Evolutionary conservation across 495 filamentous ascomycete species (phyloP).

Genomic region (Echria macrotheca): DNA sequence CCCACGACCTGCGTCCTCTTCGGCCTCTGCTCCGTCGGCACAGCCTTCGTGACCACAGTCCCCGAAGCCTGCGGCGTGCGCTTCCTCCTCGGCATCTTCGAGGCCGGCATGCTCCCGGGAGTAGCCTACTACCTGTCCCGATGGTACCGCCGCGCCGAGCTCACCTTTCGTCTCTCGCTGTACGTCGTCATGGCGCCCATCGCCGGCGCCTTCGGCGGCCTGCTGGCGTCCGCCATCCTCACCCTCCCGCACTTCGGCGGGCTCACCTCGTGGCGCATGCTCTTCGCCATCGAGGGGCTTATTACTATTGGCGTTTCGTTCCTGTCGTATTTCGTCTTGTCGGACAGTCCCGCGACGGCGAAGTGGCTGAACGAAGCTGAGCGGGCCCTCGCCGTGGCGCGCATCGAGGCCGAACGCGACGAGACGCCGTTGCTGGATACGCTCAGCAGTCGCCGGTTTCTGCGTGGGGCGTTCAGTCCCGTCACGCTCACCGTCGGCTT

Average conservation of each 20-base stretch:
- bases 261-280: conserved; percentile 6
- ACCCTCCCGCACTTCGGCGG: conserved; percentile 1
- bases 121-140: conserved; percentile 10
- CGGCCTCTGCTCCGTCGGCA: conserved; percentile 40
- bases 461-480: conserved; percentile 11
- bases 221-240: conserved; percentile 7
- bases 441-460: conserved; percentile 51
- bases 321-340: background rate
- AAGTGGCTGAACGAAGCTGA: background rate
- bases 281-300: conserved; percentile 7
- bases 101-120: conserved; percentile 69
- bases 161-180: conserved; percentile 11
- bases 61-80: conserved; percentile 61
- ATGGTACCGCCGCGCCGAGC: conserved; percentile 13
- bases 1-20: conserved; percentile 37
- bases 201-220: conserved; percentile 8
- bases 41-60: conserved; percentile 60
- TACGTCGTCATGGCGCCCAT: conserved; percentile 7
- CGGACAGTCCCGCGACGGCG: conserved; percentile 6
- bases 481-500: background rate
- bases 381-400: background rate
- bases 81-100: conserved; percentile 64
- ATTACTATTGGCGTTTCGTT: background rate
- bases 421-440: conserved; percentile 36
- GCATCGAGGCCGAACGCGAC: background rate